These are phyloP conservation scores for Perkinsus chesapeaki DNA, from an alignment of 169 alveolate genomes.

Conservation along the genomic window DNA sequence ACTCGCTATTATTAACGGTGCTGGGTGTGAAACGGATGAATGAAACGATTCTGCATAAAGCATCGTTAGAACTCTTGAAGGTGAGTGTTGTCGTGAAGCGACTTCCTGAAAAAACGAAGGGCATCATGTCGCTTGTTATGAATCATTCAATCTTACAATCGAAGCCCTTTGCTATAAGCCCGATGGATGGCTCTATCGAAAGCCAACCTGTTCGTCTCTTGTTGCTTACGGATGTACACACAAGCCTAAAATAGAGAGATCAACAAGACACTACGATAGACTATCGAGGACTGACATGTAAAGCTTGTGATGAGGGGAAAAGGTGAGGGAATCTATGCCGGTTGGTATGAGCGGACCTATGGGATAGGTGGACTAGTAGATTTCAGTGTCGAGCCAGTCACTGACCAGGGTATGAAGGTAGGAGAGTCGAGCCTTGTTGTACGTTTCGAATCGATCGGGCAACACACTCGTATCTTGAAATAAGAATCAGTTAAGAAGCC, in stretches of 20 bases:
- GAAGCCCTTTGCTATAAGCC: neutral
- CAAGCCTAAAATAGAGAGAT: neutral
- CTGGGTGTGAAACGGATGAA: too few species aligned
- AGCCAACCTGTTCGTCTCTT: neutral
- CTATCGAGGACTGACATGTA: neutral
- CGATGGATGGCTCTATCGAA: neutral
- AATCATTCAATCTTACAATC: neutral
- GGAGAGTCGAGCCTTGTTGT: neutral
- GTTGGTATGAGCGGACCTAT: neutral
- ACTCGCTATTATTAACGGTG: too few species aligned
- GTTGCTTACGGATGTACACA: neutral
- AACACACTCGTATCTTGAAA: neutral
- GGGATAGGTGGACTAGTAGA: neutral
- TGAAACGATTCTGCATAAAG: too few species aligned
- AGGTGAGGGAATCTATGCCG: neutral
- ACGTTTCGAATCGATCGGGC: neutral
- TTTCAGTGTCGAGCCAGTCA: neutral
- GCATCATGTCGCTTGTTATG: neutral
- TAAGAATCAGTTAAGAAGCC: neutral
- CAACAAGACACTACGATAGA: neutral
- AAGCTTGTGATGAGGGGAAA: neutral
- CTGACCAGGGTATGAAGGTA: neutral
- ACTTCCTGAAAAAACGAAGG: neutral
- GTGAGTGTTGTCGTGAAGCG: too few species aligned
- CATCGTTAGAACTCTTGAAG: too few species aligned